phyloP scores from a whole-genome alignment of 176 grass and related monocot genomes.

The Ensete glaucum region DNA sequence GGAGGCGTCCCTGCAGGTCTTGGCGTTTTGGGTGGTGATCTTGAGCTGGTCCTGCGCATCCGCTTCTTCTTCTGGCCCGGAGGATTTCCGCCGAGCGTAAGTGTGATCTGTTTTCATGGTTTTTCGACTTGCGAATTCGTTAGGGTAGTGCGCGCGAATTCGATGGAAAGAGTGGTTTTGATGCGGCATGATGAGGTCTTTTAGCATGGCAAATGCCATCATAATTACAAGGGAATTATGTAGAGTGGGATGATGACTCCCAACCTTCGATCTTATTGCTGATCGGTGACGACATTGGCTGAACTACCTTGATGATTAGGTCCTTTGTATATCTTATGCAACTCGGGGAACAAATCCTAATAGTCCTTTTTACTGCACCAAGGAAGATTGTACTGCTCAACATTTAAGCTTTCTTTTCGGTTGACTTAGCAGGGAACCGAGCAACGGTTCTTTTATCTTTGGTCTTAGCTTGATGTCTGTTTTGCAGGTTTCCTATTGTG shows the following conservation, averaged over 20 bases:
- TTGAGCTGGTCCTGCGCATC: not conserved
- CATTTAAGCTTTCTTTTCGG: not conserved
- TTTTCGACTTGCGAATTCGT: not conserved
- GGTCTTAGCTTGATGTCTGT: not conserved
- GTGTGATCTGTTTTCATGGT: not conserved
- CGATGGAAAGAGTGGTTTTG: not conserved
- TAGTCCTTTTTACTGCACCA: too few species aligned
- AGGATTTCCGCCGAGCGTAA: constrained; percentile 12
- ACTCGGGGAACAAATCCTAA: too few species aligned
- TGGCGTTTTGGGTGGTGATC: constrained; percentile 7
- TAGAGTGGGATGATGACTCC: not conserved
- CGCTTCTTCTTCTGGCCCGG: not conserved
- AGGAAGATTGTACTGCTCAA: too few species aligned
- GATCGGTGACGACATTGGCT: too few species aligned
- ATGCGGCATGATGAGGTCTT: not conserved
- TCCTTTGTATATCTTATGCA: too few species aligned
- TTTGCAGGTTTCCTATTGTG: constrained; percentile 69
- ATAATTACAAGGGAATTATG: not conserved
- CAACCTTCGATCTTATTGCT: too few species aligned
- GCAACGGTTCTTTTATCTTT: not conserved
- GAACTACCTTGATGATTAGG: too few species aligned
- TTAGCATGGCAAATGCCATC: not conserved
- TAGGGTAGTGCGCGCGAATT: too few species aligned
- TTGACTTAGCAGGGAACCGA: not conserved
- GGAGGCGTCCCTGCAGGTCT: not conserved